phyloP scores from a whole-genome alignment of 2,329 filamentous ascomycete species.

The Botrytis squamosa region DNA sequence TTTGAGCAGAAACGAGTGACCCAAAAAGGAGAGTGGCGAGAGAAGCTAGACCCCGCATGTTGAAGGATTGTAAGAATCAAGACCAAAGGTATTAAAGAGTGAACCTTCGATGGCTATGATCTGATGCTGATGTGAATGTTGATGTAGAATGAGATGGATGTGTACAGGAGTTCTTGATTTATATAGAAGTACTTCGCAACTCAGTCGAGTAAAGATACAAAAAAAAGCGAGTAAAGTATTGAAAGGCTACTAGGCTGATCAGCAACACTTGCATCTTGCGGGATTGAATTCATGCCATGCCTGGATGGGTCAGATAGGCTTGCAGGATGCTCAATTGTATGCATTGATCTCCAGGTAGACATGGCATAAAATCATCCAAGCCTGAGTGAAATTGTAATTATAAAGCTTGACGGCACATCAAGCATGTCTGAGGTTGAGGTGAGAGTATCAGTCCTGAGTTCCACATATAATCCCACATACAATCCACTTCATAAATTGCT shows the following conservation, averaged over 20 bases:
- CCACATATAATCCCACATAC: not conserved
- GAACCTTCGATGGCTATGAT: not conserved
- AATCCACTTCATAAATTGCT: not conserved
- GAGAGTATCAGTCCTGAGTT: not conserved
- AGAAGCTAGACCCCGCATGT: conserved; percentile 10
- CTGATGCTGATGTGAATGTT: not conserved
- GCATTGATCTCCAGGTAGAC: not conserved
- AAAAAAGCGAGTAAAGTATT: not conserved
- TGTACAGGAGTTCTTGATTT: not conserved
- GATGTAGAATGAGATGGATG: not conserved
- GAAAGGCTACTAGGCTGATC: not conserved
- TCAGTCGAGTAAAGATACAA: not conserved
- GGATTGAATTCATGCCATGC: not conserved
- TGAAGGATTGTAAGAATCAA: conserved; percentile 1
- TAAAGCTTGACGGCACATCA: not conserved
- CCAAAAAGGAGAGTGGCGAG: conserved; percentile 20
- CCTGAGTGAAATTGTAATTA: not conserved
- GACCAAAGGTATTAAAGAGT: not conserved
- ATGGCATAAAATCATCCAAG: not conserved
- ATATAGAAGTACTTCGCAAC: not conserved
- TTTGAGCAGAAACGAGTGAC: conserved; percentile 22
- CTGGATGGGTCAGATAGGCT: not conserved
- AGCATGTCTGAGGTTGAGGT: not conserved
- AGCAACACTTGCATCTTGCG: not conserved
- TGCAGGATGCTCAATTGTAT: not conserved